phyloP scores from a whole-genome alignment of 352 stramenopile genomes.

The Phytophthora litchii region DNA sequence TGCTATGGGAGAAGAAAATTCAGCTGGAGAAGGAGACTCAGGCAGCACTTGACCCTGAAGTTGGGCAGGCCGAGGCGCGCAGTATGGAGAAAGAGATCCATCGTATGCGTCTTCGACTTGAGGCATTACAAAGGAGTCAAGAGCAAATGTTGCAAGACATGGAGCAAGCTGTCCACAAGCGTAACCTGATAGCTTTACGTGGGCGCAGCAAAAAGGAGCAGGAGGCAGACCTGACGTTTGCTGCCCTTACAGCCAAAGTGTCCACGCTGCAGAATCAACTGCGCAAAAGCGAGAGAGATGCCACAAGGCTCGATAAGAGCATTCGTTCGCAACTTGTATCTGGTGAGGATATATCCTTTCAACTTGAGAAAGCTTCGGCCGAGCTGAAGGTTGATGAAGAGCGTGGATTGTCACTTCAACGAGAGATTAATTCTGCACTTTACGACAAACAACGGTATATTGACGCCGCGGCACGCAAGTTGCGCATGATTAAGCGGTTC shows the following conservation, averaged over 20 bases:
- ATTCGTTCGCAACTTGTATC: slow-evolving; percentile 65
- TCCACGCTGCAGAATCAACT: slow-evolving; percentile 76
- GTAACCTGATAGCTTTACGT: slow-evolving; percentile 91
- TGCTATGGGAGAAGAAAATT: slow-evolving; percentile 97
- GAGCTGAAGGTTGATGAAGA: slow-evolving; percentile 87
- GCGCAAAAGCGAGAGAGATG: slow-evolving; percentile 74
- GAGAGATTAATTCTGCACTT: slow-evolving; percentile 82
- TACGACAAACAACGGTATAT: slow-evolving; percentile 93
- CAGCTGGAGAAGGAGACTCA: slow-evolving; percentile 96
- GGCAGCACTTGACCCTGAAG: slow-evolving; percentile 91
- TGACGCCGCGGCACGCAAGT: slow-evolving; percentile 70
- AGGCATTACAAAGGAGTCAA: slow-evolving; percentile 90
- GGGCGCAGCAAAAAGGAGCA: slow-evolving; percentile 83
- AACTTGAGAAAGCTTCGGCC: slow-evolving; percentile 75
- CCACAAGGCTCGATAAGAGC: slow-evolving; percentile 61
- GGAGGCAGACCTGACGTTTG: slow-evolving; percentile 79
- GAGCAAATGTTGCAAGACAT: slow-evolving; percentile 95
- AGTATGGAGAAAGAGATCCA: slow-evolving; percentile 97
- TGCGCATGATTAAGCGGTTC: slow-evolving; percentile 75
- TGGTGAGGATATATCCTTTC: slow-evolving; percentile 71
- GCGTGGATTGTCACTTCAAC: slow-evolving; percentile 66
- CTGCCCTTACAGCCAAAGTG: slow-evolving; percentile 86
- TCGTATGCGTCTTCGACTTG: slow-evolving; percentile 93
- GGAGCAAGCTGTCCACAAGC: slow-evolving; percentile 94
- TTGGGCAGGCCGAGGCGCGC: slow-evolving; percentile 90